Evolutionary conservation across 2,329 filamentous ascomycete genomes (phyloP).

Genomic region (Scolecobasidium constrictum): DNA sequence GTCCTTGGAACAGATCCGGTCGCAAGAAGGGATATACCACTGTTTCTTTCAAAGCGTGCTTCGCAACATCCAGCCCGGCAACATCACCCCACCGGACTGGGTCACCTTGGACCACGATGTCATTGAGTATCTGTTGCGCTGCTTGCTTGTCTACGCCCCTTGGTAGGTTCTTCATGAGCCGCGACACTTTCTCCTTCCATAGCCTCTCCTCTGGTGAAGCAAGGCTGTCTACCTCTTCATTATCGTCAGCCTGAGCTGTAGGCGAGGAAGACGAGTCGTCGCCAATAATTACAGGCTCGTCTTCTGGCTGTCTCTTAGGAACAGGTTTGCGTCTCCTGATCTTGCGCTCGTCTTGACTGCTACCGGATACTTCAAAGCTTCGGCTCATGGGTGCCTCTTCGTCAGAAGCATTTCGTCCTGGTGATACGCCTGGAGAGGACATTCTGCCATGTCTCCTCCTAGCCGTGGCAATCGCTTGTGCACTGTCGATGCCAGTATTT

Average conservation of each 20-base stretch:
- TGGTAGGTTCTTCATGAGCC: constrained; percentile 43
- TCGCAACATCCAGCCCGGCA: constrained; percentile 80
- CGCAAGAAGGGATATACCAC: constrained; percentile 95
- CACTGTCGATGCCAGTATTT: not conserved
- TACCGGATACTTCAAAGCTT: not conserved
- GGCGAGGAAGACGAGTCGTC: not conserved
- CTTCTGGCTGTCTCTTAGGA: not conserved
- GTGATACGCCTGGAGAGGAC: not conserved
- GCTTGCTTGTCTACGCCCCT: constrained; percentile 71
- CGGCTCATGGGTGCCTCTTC: not conserved
- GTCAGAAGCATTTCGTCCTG: not conserved
- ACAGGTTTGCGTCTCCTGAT: not conserved
- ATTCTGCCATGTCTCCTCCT: constrained; percentile 7
- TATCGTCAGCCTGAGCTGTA: not conserved
- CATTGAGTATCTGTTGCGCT: constrained; percentile 87
- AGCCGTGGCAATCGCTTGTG: constrained; percentile 7
- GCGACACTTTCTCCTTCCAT: not conserved
- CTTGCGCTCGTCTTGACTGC: not conserved
- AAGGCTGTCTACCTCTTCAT: not conserved
- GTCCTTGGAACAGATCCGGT: constrained; percentile 88
- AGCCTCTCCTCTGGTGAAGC: not conserved
- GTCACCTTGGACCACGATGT: constrained; percentile 89
- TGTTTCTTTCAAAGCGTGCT: constrained; percentile 84
- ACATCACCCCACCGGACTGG: constrained; percentile 93
- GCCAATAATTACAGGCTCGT: not conserved